These are phyloP conservation scores for Elaphomyces granulatus DNA, from an alignment of 495 filamentous ascomycete genomes.

Conservation along the genomic window DNA sequence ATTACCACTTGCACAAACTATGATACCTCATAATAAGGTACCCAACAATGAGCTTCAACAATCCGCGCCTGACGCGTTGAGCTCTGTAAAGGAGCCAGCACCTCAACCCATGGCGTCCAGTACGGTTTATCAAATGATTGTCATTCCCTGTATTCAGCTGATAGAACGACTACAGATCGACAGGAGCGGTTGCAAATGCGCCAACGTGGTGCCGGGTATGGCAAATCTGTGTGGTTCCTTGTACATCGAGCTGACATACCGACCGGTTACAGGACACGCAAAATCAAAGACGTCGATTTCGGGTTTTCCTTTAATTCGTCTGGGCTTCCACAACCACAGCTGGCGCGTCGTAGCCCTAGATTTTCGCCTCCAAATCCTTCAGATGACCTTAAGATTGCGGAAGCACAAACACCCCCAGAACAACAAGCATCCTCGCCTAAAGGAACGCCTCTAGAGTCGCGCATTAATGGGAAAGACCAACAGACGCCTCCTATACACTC, in stretches of 20 bases:
- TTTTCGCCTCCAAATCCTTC: no score
- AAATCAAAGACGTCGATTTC: constrained; percentile 34
- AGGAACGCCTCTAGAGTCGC: not conserved
- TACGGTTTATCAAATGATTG: constrained; percentile 12
- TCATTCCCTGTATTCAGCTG: not conserved
- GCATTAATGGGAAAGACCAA: not conserved
- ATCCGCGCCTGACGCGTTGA: constrained; percentile 18
- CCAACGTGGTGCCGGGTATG: constrained; percentile 45
- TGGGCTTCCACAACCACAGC: constrained; percentile 3
- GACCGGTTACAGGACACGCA: constrained; percentile 27
- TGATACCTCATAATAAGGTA: no score
- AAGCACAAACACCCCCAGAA: constrained; percentile 5
- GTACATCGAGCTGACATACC: no score
- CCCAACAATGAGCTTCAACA: no score
- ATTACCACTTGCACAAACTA: no score
- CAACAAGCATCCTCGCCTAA: constrained; percentile 1
- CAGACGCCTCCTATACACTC: constrained; percentile 7
- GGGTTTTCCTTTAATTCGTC: constrained; percentile 34
- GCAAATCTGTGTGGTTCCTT: constrained; percentile 7
- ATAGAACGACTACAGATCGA: constrained; percentile 25
- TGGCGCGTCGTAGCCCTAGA: no score
- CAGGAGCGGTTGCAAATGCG: constrained; percentile 43
- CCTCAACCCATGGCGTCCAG: constrained; percentile 29
- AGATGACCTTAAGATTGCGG: not conserved
- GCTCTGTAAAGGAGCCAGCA: constrained; percentile 17